phyloP scores from a whole-genome alignment of 2,329 filamentous ascomycete genomes.

The Aspergillus ustus region DNA sequence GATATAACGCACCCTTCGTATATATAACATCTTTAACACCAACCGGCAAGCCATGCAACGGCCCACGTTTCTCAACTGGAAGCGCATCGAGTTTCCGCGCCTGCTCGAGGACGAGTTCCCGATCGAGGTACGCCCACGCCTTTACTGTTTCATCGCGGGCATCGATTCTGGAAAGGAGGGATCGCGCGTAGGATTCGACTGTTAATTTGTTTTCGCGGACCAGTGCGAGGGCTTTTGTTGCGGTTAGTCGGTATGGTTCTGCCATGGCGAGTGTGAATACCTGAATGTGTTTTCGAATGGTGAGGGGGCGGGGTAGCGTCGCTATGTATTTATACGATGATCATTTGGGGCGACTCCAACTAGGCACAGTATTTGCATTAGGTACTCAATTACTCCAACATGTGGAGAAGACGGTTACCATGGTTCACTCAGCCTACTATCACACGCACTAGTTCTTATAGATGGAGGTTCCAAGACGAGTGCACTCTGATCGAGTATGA shows the following conservation, averaged over 20 bases:
- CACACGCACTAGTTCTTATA: too few species aligned
- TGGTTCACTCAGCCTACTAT: too few species aligned
- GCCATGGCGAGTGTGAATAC: background rate
- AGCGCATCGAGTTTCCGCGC: conserved; percentile 58
- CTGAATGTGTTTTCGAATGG: too few species aligned
- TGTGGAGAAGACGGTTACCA: too few species aligned
- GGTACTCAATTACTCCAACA: too few species aligned
- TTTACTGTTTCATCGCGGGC: conserved; percentile 52
- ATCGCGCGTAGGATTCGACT: conserved; percentile 55
- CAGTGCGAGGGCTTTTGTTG: background rate
- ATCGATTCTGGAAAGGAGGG: conserved; percentile 53
- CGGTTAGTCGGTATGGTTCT: conserved; percentile 12
- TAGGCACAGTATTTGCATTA: too few species aligned
- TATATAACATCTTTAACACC: conserved; percentile 65
- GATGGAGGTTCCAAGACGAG: too few species aligned
- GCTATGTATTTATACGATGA: too few species aligned
- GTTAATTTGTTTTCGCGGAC: conserved; percentile 45
- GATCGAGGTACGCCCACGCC: conserved; percentile 57
- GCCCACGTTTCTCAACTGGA: conserved; percentile 54
- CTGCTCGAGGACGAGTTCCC: conserved; percentile 48
- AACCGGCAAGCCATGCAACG: conserved; percentile 62
- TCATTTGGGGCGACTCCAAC: too few species aligned
- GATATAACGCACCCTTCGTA: conserved; percentile 51
- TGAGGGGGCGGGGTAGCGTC: too few species aligned
- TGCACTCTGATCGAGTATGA: too few species aligned